Conservation (phyloP, 768 basidiomycete genomes). For the Trametes cinnabarina region DNA sequence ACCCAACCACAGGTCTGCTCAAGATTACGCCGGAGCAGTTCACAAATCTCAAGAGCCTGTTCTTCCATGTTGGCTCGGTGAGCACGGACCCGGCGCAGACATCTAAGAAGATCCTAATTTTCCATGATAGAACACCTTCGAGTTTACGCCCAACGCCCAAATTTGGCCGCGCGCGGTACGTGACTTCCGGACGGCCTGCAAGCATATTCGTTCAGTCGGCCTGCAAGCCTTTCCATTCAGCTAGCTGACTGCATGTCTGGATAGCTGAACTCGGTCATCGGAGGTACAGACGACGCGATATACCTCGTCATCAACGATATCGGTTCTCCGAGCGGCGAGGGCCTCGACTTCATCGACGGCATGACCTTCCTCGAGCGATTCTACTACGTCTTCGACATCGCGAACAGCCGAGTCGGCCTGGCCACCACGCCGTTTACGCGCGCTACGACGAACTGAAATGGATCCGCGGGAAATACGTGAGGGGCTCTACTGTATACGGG, state of each 20-base stretch:
- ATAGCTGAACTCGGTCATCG: conserved; percentile 55
- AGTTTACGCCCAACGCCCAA: conserved; percentile 63
- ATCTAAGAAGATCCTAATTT: neutral
- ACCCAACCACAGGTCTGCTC: conserved; percentile 20
- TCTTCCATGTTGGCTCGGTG: conserved; percentile 22
- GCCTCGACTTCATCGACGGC: conserved; percentile 50
- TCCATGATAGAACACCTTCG: conserved; percentile 42
- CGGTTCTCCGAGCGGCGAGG: conserved; percentile 41
- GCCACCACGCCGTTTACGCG: conserved; percentile 38
- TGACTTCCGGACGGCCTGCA: neutral
- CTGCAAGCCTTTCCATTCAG: too few species aligned
- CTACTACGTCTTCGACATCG: conserved; percentile 44
- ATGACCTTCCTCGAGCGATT: conserved; percentile 38
- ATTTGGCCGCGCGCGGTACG: conserved; percentile 52
- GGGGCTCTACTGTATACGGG: too few species aligned
- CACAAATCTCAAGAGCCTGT: conserved; percentile 21
- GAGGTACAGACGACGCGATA: conserved; percentile 42
- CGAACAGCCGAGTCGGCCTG: conserved; percentile 39
- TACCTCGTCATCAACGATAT: conserved; percentile 40
- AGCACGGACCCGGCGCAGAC: neutral
- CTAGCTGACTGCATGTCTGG: neutral
- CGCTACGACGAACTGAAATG: conserved; percentile 32
- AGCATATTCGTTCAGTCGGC: too few species aligned
- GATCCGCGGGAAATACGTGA: too few species aligned
- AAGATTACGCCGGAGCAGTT: conserved; percentile 22